Evolutionary conservation across 345 rosid species (phyloP).

Genomic region (Populus deltoides): DNA sequence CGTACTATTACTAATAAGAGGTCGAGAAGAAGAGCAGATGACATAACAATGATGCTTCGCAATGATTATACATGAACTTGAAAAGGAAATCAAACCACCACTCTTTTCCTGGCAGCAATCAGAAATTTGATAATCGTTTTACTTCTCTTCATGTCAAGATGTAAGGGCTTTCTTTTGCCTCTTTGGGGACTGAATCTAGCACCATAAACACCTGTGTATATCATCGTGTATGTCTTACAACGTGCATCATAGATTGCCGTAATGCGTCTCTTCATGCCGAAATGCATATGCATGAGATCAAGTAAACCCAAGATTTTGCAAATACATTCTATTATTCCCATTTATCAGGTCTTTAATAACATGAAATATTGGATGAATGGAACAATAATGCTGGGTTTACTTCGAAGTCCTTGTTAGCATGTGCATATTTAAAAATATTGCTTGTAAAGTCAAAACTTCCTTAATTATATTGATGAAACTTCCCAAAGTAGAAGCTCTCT

Average conservation of each 20-base stretch:
- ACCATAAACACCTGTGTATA: not conserved
- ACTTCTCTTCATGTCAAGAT: not conserved
- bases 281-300: not conserved
- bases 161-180: too few relatives aligned
- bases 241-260: not conserved
- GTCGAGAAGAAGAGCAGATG: not conserved
- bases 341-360: not conserved
- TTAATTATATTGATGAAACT: not conserved
- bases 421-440: not conserved
- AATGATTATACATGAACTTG: not conserved
- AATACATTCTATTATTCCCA: not conserved
- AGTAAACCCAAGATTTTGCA: not conserved
- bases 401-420: not conserved
- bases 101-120: not conserved
- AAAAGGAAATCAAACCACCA: not conserved
- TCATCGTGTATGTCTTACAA: not conserved
- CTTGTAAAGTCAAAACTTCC: not conserved
- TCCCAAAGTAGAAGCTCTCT: not conserved
- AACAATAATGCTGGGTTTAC: not conserved
- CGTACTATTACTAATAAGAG: not conserved
- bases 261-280: too few relatives aligned
- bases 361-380: not conserved
- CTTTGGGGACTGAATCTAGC: not conserved
- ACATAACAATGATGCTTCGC: not conserved
- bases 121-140: not conserved